Evolutionary conservation across 2,329 filamentous ascomycete species (phyloP), one percentile per base, ranked within the genome.

Genomic region (Aspergillus fijiensis): DNA sequence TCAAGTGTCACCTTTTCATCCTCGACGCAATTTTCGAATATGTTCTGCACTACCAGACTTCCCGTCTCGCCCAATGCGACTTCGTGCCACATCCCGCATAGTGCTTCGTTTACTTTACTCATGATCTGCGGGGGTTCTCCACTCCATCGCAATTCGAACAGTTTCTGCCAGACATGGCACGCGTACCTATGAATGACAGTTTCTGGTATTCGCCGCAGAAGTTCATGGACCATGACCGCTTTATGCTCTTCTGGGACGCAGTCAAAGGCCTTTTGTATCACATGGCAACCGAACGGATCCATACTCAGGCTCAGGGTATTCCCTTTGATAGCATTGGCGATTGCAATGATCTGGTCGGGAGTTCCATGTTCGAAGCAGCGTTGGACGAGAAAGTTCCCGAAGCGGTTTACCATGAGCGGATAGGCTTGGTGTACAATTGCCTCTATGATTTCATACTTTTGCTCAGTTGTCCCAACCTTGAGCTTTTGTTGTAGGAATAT

Each of bases 401-500:
- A 99, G 59, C 95, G 91, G 73, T 99, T 99, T 76, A 98, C 86
- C 95, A 99, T 99, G 70, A 99, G 80, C 10, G 91, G 89, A 72
- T 97, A 98, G 12, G 94, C 94, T 74, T 97, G 93, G 45, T 90
- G 88, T 63, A 97, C 92, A 77, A 99, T 99, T 39, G 92, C 90
- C 70, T 98, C 92, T 50, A 99, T 92, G 65, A 99, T 98, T 67
- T 96, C 93, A 70, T 91, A 96, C 77, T 98, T 99, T 76, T 98
- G 95, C 71, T 98, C 93, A 0, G 89, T 84, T 4, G 93, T 97
- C 61, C 93, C 93, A 63, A 97, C 90, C 80, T 99, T 99, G 68
- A 99, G 89, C 81, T 99, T 99, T 79, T 99, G 95, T 76, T 99
- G 95, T 49, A 99, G 82, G 78, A 99, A 99, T 70, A 99, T 98